These are phyloP conservation scores for Cordyceps cicadae DNA, from an alignment of 2,329 filamentous ascomycete genomes.

Conservation along the genomic window DNA sequence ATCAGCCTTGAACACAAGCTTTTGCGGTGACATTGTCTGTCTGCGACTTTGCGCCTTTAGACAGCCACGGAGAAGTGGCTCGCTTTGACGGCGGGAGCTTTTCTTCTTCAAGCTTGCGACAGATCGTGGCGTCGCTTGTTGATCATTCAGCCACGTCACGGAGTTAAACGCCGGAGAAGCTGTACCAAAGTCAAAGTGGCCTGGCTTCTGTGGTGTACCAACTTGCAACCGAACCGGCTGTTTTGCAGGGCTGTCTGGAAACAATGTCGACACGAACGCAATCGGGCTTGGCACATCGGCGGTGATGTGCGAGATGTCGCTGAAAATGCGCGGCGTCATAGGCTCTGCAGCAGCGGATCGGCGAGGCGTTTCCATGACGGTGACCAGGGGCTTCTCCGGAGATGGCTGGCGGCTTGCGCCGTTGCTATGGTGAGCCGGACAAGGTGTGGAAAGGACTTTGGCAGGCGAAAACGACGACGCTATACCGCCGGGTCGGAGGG, in stretches of 20 bases:
- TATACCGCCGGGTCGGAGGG: background rate
- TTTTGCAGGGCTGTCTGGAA: constrained; percentile 7
- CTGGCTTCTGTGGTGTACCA: constrained; percentile 12
- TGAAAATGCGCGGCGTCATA: constrained; percentile 3
- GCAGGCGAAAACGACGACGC: background rate
- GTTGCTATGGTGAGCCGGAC: background rate
- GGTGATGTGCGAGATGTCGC: background rate
- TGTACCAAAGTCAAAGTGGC: constrained; percentile 22
- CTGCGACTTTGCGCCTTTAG: constrained; percentile 19
- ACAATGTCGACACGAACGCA: constrained; percentile 1
- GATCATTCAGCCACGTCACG: constrained; percentile 21
- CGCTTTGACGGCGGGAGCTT: constrained; percentile 25
- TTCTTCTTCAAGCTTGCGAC: constrained; percentile 19
- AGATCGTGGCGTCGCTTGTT: constrained; percentile 16
- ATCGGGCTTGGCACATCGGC: constrained; percentile 3
- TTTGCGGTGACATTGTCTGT: constrained; percentile 22
- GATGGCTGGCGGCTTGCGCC: background rate
- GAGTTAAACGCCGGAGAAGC: constrained; percentile 22
- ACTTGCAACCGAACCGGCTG: background rate
- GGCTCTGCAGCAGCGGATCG: background rate
- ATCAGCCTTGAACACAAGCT: constrained; percentile 1
- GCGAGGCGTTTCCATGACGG: background rate
- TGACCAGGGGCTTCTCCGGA: background rate
- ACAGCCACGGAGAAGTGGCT: constrained; percentile 24
- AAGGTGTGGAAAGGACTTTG: background rate